Conservation (phyloP, 2,329 filamentous ascomycete genomes). For the Fusarium foetens region DNA sequence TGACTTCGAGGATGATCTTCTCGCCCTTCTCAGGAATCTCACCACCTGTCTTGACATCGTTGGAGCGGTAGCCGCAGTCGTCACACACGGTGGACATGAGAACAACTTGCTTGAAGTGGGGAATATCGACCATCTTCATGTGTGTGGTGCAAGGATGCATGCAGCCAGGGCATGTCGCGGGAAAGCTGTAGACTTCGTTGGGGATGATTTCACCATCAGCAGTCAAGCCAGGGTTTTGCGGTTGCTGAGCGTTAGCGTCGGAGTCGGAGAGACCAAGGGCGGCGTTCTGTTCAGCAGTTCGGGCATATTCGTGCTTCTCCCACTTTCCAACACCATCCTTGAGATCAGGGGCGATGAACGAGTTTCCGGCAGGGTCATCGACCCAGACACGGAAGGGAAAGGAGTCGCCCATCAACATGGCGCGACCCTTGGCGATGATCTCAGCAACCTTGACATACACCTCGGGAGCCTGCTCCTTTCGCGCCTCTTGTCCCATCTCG, state of each 20-base stretch:
- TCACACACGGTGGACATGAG: slow-evolving; percentile 95
- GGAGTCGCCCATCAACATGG: slow-evolving; percentile 79
- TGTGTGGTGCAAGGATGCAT: slow-evolving; percentile 86
- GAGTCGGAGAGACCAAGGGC: slow-evolving; percentile 79
- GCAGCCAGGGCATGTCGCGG: slow-evolving; percentile 91
- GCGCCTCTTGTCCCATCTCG: slow-evolving; percentile 80
- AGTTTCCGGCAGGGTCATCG: slow-evolving; percentile 95
- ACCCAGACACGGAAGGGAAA: slow-evolving; percentile 91
- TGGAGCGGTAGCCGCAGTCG: slow-evolving; percentile 91
- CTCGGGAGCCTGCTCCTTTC: slow-evolving; percentile 82
- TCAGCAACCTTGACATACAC: slow-evolving; percentile 80
- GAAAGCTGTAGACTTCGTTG: slow-evolving; percentile 93
- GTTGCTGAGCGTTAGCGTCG: slow-evolving; percentile 64
- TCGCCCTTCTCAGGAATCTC: slow-evolving; percentile 88
- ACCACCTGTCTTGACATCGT: slow-evolving; percentile 97
- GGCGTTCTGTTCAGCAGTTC: slow-evolving; percentile 87
- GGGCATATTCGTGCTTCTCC: slow-evolving; percentile 83
- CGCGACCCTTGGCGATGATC: slow-evolving; percentile 76
- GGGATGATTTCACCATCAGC: slow-evolving; percentile 84
- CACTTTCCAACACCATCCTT: slow-evolving; percentile 87
- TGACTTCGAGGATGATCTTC: slow-evolving; percentile 81
- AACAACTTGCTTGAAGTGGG: slow-evolving; percentile 96
- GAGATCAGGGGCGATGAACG: slow-evolving; percentile 90
- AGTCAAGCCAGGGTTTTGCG: slow-evolving; percentile 61
- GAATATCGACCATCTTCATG: slow-evolving; percentile 99